Evolutionary conservation across 1,139 yeast genomes (phyloP), one percentile per base, ranked within the genome.

Genomic region (Suhomyces terraborum): DNA sequence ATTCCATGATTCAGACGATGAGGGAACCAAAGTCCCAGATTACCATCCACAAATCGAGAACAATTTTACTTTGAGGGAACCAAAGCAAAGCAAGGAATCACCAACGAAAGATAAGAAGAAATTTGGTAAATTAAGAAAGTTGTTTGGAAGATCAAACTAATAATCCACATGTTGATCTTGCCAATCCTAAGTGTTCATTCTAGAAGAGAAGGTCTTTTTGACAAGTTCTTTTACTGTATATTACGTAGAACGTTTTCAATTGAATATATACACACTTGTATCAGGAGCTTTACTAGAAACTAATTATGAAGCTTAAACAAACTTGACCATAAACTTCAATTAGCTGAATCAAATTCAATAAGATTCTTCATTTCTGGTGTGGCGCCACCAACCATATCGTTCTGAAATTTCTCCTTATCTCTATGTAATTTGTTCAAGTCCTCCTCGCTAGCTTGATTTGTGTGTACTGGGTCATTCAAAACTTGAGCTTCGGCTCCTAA

Each of bases 41-140:
- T 20, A 33, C 16, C 35, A 29, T 30, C 28, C 17, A 7, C 35
- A 47, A 12, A 40, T 45, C 10, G 36, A 45, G 6, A 47, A 35
- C 9, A 38, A 30, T 6, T 41, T 46, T 9, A 42, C 48, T 5
- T 42, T 48, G 49, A 23, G 53, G 50, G 38, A 41, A 47, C 46
- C 50, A 45, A 45, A 35, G 43, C 52, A 22, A 10, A n/a, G 9
- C 4, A 30, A 52, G 45, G 40, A 45, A 8, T 28, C 33, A 24
- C 35, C 36, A 5, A 13, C 18, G 13, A 65, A 65, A 41, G 77
- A 77, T 51, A 79, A 79, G 64, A 67, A 66, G 50, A 69, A 66
- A 48, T 64, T 74, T 16, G 73, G 80, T 49, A 80, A 79, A 54
- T 66, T 83, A 42, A 79, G 80, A 54, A 82, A 79, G 55, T 56